Evolutionary conservation across 2,329 filamentous ascomycete genomes (phyloP).

Genomic region (Westerdykella ornata): DNA sequence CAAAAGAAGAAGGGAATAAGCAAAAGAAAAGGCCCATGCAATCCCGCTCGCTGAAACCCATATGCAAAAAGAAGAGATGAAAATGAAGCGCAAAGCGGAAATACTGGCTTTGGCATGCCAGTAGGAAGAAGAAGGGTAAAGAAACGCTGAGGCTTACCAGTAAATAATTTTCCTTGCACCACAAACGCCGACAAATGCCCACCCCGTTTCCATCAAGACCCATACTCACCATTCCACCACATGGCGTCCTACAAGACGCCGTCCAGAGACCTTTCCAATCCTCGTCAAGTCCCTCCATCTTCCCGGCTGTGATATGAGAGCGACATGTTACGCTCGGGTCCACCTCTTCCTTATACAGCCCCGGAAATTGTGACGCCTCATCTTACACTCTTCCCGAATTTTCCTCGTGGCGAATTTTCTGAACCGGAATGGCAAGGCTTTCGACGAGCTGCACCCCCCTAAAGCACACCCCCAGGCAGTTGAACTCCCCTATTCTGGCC

Average conservation of each 20-base stretch:
- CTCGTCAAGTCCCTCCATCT: background rate
- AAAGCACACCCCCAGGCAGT: slow-evolving; percentile 31
- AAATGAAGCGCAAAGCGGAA: no score
- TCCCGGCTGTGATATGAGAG: background rate
- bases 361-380: no score
- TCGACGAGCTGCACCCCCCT: slow-evolving; percentile 4
- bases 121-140: no score
- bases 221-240: background rate
- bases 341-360: no score
- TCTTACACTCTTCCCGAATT: no score
- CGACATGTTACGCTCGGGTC: background rate
- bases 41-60: no score
- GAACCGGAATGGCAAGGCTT: no score
- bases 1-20: no score
- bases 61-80: no score
- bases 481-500: slow-evolving; percentile 19
- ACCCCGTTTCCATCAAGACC: background rate
- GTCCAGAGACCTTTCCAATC: background rate
- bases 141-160: background rate
- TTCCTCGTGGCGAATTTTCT: no score
- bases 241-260: background rate
- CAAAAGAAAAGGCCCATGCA: no score
- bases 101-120: no score
- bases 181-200: background rate
- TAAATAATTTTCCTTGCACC: background rate